Evolutionary conservation across 352 stramenopile species (phyloP), one percentile per base, ranked within the genome.

Genomic region (Globisporangium canariense): DNA sequence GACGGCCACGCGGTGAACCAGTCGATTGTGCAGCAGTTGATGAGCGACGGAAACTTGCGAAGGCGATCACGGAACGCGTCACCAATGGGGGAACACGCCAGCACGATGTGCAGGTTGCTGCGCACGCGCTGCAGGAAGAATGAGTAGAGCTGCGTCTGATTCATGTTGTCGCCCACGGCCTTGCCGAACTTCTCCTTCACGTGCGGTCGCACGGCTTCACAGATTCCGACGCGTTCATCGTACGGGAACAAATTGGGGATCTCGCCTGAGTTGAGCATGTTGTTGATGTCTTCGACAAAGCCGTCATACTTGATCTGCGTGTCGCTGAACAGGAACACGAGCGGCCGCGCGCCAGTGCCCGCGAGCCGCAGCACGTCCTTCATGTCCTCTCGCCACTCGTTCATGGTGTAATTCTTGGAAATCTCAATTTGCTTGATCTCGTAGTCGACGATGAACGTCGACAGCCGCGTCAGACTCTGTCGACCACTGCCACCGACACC

Each of bases 21-120:
- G 67, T 98, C 94, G 68, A 98, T 98, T n/a, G 93, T 97, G 65
- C 95, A 98, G 72, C 95, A 98, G 66, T 98, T 98, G 75, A 98
- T 97, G 8, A 98, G 79, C 41, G 91, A 97, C 13, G 95, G 95
- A 75, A 98, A 98, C 61, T 98, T 97, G 40, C 95, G 88, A 38
- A 98, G 74, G 3, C 95, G 77, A 51, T 98, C 93, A 9, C 95
- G 69, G 67, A 98, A 98, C 2, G 95, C 95, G 32, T 97, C 90
- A 5, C 95, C 95, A 55, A 98, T 98, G 7, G 95, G 95, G 0
- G 88, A 97, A 41, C 98, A 98, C 5, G 95, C 94, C 28, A 98
- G 69, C 8, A 98, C 89, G 63, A 98, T 96, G 68, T 98, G 95
- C 28, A 98, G 70, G 50, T 98, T 97, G 36, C 77, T 86, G 30